These are phyloP conservation scores for Chamaecrista fasciculata DNA, from an alignment of 306 rosid genomes.

Conservation along the genomic window DNA sequence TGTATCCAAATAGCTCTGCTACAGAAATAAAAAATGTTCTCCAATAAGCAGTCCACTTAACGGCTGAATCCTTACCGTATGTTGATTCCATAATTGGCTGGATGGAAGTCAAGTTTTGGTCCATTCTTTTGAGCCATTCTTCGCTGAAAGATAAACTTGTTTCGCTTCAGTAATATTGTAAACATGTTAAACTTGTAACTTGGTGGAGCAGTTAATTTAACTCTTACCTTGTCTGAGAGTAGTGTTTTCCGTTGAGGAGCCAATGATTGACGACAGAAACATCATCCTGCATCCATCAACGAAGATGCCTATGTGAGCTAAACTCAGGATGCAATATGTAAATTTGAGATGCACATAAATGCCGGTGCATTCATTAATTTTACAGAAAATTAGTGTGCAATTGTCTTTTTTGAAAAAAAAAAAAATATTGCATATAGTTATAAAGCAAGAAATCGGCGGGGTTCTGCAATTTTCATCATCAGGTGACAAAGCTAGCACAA, in stretches of 20 bases:
- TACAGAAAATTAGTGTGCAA: background rate
- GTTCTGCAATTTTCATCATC: background rate
- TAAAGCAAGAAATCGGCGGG: background rate
- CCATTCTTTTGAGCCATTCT: conserved; percentile 97
- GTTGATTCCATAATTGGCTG: conserved; percentile 84
- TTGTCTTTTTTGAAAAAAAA: background rate
- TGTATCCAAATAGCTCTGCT: conserved; percentile 86
- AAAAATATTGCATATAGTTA: no score
- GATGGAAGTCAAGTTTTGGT: conserved; percentile 42
- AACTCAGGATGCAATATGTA: background rate
- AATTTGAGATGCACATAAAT: background rate
- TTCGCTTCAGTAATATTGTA: background rate
- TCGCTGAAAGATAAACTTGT: conserved; percentile 57
- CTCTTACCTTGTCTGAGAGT: conserved; percentile 76
- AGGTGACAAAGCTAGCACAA: conserved; percentile 7
- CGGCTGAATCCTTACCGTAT: conserved; percentile 78
- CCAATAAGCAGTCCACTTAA: conserved; percentile 92
- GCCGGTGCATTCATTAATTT: background rate
- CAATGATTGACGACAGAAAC: conserved; percentile 75
- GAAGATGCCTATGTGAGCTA: background rate
- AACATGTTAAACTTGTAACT: background rate
- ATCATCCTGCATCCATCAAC: conserved; percentile 56
- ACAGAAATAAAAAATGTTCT: conserved; percentile 89
- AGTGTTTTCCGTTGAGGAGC: conserved; percentile 88
- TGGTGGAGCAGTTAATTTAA: background rate